Percentiles rank a stretch among this genome's conserved stretches.
Conservation (phyloP, 176 grass and related monocot species). For the Hsuehochloa calcarea region DNA sequence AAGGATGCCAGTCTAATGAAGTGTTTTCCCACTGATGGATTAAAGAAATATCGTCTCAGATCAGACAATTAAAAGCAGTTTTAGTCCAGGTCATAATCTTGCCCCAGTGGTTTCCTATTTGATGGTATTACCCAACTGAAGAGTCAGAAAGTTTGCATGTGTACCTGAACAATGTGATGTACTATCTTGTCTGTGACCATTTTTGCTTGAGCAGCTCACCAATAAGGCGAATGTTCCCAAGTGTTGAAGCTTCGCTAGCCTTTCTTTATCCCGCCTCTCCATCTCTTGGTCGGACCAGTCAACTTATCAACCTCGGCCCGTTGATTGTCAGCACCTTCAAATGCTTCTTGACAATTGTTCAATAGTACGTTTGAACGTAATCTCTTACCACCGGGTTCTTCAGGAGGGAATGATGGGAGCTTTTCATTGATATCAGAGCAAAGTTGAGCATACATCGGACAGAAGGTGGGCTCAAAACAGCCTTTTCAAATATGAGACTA, state of each 20-base stretch:
- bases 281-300: constrained; percentile 51
- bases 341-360: constrained; percentile 60
- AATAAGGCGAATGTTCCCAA: constrained; percentile 67
- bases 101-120: not conserved
- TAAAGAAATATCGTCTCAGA: not conserved
- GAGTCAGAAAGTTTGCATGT: not conserved
- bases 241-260: constrained; percentile 52
- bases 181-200: constrained; percentile 77
- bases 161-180: constrained; percentile 77
- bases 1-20: not conserved
- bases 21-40: not conserved
- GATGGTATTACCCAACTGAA: not conserved
- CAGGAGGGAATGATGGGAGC: constrained; percentile 51
- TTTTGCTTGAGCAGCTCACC: constrained; percentile 70
- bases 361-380: constrained; percentile 62
- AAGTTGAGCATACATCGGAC: constrained; percentile 61
- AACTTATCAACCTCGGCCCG: constrained; percentile 38
- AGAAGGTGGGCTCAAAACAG: constrained; percentile 68
- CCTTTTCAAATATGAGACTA: constrained; percentile 70
- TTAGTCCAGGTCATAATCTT: not conserved
- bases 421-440: constrained; percentile 60
- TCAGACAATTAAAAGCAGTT: not conserved
- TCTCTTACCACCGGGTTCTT: constrained; percentile 50
- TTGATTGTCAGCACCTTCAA: constrained; percentile 55
- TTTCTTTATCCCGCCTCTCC: constrained; percentile 63